Conservation (phyloP, 139 green algal species). For the Chlorella vulgaris region DNA sequence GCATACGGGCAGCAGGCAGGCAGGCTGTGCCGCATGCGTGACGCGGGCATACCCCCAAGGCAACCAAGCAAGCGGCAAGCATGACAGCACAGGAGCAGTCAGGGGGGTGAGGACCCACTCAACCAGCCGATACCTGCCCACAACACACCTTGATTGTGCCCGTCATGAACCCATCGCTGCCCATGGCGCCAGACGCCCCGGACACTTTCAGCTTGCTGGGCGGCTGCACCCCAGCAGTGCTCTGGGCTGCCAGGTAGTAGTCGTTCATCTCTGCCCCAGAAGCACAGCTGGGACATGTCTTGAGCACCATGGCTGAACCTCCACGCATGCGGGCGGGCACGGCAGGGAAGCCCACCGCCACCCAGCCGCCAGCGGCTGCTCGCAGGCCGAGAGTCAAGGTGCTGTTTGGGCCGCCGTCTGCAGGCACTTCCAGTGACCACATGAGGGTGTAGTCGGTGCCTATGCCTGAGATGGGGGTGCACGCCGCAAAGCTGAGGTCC, state of each 20-base stretch:
- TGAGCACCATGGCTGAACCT: slow-evolving; percentile 38
- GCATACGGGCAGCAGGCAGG: too few species aligned
- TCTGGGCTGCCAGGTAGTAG: slow-evolving; percentile 31
- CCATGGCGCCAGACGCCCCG: not conserved
- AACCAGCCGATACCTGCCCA: too few species aligned
- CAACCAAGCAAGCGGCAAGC: too few species aligned
- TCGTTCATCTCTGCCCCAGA: slow-evolving; percentile 18
- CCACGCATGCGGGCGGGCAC: slow-evolving; percentile 40
- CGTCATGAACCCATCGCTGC: not conserved
- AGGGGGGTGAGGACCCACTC: too few species aligned
- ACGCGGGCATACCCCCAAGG: too few species aligned
- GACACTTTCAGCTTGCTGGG: slow-evolving; percentile 26
- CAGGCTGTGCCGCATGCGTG: not conserved
- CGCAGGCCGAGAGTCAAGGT: not conserved
- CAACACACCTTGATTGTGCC: slow-evolving; percentile 19
- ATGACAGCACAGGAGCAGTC: too few species aligned
- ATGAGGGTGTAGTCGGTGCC: slow-evolving; percentile 3
- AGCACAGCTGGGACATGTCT: slow-evolving; percentile 6
- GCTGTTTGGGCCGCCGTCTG: not conserved
- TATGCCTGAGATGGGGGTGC: not conserved
- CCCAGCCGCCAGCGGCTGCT: slow-evolving; percentile 28
- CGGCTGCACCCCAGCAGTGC: slow-evolving; percentile 21
- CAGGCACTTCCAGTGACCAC: slow-evolving; percentile 8
- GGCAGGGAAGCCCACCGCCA: slow-evolving; percentile 49
- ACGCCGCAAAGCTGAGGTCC: slow-evolving; percentile 3